phyloP scores from a whole-genome alignment of 2,329 filamentous ascomycete genomes.

The Thelonectria rubi region DNA sequence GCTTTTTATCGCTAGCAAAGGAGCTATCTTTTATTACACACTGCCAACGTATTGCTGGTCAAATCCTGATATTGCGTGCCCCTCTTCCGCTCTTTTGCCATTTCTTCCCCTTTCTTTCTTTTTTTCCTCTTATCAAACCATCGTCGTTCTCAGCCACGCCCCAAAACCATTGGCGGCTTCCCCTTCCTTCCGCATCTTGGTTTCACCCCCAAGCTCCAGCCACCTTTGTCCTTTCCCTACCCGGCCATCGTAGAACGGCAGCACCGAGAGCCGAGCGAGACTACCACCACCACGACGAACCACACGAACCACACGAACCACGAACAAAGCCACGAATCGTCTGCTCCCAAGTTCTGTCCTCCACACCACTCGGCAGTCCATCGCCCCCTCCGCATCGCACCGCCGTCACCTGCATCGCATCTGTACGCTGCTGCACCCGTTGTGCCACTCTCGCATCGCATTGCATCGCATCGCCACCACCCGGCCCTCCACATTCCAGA shows the following conservation, averaged over 20 bases:
- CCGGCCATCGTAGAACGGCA: neutral
- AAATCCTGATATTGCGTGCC: neutral
- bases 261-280: neutral
- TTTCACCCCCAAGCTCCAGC: constrained; percentile 5
- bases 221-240: constrained; percentile 8
- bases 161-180: neutral
- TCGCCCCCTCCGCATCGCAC: constrained; percentile 3
- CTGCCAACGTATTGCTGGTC: neutral
- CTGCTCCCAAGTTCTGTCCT: neutral
- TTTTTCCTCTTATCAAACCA: neutral
- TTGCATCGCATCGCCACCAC: constrained; percentile 11
- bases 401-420: neutral
- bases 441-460: constrained; percentile 14
- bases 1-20: neutral
- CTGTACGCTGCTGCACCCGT: constrained; percentile 1
- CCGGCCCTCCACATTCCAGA: constrained; percentile 20
- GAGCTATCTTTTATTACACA: no score
- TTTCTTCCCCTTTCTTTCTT: neutral
- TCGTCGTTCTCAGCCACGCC: neutral
- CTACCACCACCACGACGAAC: neutral
- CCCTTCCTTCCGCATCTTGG: neutral
- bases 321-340: neutral
- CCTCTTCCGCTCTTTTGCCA: neutral
- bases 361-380: constrained; percentile 1
- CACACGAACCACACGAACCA: neutral